These are phyloP conservation scores for Brassica incana DNA, from an alignment of 345 rosid species.

Conservation along the genomic window DNA sequence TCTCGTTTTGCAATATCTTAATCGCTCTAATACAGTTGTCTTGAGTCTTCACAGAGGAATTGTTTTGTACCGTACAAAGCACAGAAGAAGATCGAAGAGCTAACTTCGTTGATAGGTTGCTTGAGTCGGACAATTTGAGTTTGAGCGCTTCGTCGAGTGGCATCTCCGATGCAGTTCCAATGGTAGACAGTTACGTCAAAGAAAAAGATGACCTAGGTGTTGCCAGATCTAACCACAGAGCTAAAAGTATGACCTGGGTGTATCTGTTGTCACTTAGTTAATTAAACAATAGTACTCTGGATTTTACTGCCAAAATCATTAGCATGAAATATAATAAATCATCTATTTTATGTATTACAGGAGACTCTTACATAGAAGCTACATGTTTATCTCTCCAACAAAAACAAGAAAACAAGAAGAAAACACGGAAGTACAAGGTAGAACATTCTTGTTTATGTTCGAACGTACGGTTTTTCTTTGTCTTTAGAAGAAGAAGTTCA, in stretches of 20 bases:
- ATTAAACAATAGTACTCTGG: not conserved
- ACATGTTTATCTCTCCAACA: slow-evolving; percentile 63
- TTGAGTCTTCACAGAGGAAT: slow-evolving; percentile 50
- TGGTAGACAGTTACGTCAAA: slow-evolving; percentile 38
- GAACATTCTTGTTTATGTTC: slow-evolving; percentile 14
- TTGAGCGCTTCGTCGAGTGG: slow-evolving; percentile 31
- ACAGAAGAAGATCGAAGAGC: slow-evolving; percentile 65
- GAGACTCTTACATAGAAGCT: slow-evolving; percentile 44
- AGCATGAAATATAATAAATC: not conserved
- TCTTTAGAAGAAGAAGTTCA: not conserved
- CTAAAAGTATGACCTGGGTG: slow-evolving; percentile 48
- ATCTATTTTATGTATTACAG: slow-evolving; percentile 34
- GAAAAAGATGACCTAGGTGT: slow-evolving; percentile 37
- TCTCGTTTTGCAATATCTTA: slow-evolving; percentile 15
- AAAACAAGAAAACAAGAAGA: slow-evolving; percentile 59
- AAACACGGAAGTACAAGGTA: slow-evolving; percentile 68
- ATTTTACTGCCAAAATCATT: slow-evolving; percentile 12
- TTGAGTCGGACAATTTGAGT: slow-evolving; percentile 49
- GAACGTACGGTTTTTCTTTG: not conserved
- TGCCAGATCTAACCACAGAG: slow-evolving; percentile 39
- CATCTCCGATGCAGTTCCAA: slow-evolving; percentile 33
- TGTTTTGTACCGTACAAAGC: slow-evolving; percentile 47
- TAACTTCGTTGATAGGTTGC: slow-evolving; percentile 70
- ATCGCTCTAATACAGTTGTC: slow-evolving; percentile 19
- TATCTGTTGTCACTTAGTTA: slow-evolving; percentile 15